Conservation (phyloP, 768 basidiomycete genomes). For the Dentipellis fragilis region DNA sequence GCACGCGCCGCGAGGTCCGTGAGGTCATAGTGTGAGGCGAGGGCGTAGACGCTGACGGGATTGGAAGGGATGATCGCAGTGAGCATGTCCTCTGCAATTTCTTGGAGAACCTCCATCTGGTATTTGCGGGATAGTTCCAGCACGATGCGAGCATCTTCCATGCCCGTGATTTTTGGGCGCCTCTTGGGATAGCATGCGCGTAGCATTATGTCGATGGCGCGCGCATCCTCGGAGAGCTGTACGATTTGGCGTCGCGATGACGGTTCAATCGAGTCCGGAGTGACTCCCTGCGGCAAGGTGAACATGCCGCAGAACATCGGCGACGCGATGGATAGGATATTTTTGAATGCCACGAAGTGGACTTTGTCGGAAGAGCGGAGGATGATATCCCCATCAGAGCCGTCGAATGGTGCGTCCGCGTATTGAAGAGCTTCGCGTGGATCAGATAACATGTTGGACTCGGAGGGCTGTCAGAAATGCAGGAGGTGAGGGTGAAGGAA, state of each 20-base stretch:
- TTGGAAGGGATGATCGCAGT: not conserved
- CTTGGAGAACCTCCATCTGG: not conserved
- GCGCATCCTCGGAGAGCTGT: not conserved
- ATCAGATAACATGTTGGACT: too few relatives aligned
- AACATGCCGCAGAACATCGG: not conserved
- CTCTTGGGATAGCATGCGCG: not conserved
- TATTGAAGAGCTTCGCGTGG: not conserved
- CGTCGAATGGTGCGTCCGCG: not conserved
- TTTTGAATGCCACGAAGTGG: not conserved
- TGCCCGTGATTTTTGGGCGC: not conserved
- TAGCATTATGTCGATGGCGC: not conserved
- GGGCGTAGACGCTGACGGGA: not conserved
- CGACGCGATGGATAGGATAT: not conserved
- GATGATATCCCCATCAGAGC: not conserved
- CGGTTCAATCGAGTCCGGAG: too few relatives aligned
- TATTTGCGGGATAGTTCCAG: not conserved
- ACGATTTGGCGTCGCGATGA: not conserved
- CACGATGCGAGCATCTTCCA: not conserved
- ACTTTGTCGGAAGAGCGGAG: not conserved
- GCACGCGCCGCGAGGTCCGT: not conserved
- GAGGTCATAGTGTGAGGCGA: not conserved
- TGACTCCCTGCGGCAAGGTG: not conserved
- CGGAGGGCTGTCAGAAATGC: too few relatives aligned
- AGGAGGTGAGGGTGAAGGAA: too few relatives aligned
- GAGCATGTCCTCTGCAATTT: not conserved